Percentiles rank a stretch among this genome's conserved stretches.
Conservation (phyloP, 176 grass and related monocot species). For the Eragrostis curvula region DNA sequence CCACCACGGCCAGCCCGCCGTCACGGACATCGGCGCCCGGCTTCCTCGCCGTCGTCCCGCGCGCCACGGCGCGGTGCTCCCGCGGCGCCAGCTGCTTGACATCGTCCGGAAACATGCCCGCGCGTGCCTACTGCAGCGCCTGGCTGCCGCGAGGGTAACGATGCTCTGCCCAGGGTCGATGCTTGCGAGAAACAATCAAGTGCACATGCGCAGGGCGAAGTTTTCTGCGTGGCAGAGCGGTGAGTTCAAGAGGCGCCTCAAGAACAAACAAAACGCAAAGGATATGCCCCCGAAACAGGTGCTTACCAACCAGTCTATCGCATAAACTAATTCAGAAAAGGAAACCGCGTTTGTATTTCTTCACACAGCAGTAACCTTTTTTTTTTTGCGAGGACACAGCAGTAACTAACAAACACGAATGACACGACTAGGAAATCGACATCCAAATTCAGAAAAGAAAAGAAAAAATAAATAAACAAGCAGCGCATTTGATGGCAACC, state of each 20-base stretch:
- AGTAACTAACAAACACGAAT: too few species aligned
- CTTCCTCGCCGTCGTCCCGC: neutral
- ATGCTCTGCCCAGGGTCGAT: neutral
- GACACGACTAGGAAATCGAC: too few species aligned
- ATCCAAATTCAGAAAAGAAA: too few species aligned
- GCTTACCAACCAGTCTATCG: too few species aligned
- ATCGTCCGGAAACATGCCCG: constrained; percentile 34
- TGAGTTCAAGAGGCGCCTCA: neutral
- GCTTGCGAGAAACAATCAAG: constrained; percentile 19
- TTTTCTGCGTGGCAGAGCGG: constrained; percentile 1
- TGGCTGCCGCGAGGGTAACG: neutral
- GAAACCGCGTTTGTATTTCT: too few species aligned
- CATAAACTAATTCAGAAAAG: too few species aligned
- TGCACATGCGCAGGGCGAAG: neutral
- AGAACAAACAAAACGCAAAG: neutral
- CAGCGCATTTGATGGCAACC: too few species aligned
- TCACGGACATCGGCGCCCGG: neutral
- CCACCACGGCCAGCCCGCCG: neutral
- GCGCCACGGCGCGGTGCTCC: neutral
- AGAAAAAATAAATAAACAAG: too few species aligned
- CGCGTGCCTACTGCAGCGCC: neutral
- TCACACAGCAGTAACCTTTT: too few species aligned
- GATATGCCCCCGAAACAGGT: neutral
- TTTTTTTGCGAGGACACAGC: too few species aligned
- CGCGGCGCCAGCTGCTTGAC: neutral